Evolutionary conservation across 169 alveolate genomes (phyloP).

Genomic region (Eimeria brunetti): DNA sequence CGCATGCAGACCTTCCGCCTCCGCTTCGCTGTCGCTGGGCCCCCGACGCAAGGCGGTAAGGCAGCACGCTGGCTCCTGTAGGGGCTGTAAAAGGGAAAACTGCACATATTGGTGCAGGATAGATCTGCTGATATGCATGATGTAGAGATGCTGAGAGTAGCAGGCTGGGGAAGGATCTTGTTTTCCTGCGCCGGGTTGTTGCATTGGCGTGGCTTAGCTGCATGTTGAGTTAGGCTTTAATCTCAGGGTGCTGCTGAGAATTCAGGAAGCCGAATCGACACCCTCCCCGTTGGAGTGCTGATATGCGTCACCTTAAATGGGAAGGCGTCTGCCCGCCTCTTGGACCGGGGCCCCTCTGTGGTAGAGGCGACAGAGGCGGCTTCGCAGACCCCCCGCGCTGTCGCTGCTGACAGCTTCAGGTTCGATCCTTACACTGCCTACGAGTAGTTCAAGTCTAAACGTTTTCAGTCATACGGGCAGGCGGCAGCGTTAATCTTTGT

Average conservation of each 20-base stretch:
- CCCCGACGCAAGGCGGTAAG: conserved; percentile 9
- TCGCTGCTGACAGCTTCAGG: conserved; percentile 78
- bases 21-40: conserved; percentile 59
- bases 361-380: conserved; percentile 57
- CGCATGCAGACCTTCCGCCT: conserved; percentile 65
- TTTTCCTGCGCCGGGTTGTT: background rate
- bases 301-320: conserved; percentile 54
- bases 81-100: background rate
- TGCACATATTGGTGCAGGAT: background rate
- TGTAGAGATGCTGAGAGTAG: background rate
- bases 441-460: background rate
- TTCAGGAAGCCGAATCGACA: conserved; percentile 38
- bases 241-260: background rate
- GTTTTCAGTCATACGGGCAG: background rate
- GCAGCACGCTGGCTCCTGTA: background rate
- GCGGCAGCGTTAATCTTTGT: background rate
- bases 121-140: background rate
- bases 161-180: background rate
- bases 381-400: conserved; percentile 44
- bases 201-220: background rate
- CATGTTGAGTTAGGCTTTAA: background rate
- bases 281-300: conserved; percentile 47
- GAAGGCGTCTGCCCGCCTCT: conserved; percentile 55
- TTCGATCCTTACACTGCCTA: background rate
- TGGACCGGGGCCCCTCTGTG: conserved; percentile 77